phyloP scores from a whole-genome alignment of 1,284 basidiomycete genomes.

The Bondarzewia mesenterica region DNA sequence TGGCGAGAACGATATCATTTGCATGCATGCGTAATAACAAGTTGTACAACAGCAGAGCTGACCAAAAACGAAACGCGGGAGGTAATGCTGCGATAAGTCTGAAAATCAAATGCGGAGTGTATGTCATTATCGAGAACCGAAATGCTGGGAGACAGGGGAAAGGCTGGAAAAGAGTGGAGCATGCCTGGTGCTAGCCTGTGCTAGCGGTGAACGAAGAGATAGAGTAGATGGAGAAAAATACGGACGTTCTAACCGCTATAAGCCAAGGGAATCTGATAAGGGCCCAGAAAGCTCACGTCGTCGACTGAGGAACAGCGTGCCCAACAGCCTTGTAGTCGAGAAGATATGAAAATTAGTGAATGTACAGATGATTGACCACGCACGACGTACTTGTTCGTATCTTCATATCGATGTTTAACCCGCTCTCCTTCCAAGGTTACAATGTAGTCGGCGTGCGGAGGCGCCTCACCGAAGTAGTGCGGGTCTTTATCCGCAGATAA shows the following conservation, averaged over 20 bases:
- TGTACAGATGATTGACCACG: background rate
- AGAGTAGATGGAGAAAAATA: background rate
- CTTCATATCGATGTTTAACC: constrained; percentile 2
- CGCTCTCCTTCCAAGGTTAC: background rate
- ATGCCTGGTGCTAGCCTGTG: no score
- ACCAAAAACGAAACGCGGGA: no score
- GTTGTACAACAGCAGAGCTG: no score
- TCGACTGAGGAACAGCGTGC: background rate
- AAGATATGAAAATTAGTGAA: background rate
- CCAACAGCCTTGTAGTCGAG: background rate
- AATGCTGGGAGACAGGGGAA: no score
- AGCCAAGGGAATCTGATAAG: background rate
- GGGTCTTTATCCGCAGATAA: background rate
- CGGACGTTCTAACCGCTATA: no score
- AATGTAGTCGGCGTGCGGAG: background rate
- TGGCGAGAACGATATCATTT: no score
- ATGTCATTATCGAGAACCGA: no score
- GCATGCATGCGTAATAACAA: background rate
- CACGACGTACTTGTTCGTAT: constrained; percentile 1
- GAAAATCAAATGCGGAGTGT: background rate
- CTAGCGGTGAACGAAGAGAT: no score
- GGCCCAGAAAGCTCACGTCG: background rate
- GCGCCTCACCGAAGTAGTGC: background rate
- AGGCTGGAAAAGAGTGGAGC: no score
- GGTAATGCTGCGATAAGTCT: no score